Base-by-base conservation (phyloP, 139 green algal genomes). In the Chlorella sorokiniana region DNA sequence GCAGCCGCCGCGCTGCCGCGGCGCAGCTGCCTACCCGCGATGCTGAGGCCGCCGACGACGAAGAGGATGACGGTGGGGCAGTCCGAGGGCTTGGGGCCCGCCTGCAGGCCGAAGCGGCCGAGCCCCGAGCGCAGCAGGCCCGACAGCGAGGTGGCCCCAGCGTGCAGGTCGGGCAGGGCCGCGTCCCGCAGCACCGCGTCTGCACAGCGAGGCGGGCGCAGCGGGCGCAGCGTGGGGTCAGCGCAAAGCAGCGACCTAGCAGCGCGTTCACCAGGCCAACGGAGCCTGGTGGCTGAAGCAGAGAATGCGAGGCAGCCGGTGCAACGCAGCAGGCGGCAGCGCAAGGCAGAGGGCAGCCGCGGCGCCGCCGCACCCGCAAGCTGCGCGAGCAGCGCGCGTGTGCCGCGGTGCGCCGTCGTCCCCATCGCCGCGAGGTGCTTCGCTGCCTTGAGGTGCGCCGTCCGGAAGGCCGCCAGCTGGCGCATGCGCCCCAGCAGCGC, bases 31-130 rank as follows among this genome's bases (percentile, higher is more conserved):
- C 2, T 54, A 65, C 73, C 73, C 29, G 51, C 54, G 9, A 51
- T 14, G 51, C 52, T 68, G 25, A 79, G 40, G 27, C 91, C 91
- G 3, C 91, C 91, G 73, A 95, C 81, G 35, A 94, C 88, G 86
- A 95, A 95, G 31, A 95, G 33, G 25, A 95, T 44, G 29, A 95
- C 77, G 3, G 76, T 69, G 27, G 54, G 45, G 67, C 83, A 89
- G 31, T 94, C 88, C 4, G 41, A 69, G 25, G 85, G 84, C 44
- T 85, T 81, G n/a, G 84, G 70, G n/a, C 77, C 68, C 33, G 76
- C 79, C 41, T 89, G 82, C 64, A 91, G 78, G 31, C 91, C 90
- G 48, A 94, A 82, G 4, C 89, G 84, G 29, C 91, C 89, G 4
- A 94, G 69, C 6, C 89, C 90, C 23, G 59, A 86, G 35, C 82